Conservation (phyloP, 2,329 filamentous ascomycete genomes). For the Venturia nashicola region DNA sequence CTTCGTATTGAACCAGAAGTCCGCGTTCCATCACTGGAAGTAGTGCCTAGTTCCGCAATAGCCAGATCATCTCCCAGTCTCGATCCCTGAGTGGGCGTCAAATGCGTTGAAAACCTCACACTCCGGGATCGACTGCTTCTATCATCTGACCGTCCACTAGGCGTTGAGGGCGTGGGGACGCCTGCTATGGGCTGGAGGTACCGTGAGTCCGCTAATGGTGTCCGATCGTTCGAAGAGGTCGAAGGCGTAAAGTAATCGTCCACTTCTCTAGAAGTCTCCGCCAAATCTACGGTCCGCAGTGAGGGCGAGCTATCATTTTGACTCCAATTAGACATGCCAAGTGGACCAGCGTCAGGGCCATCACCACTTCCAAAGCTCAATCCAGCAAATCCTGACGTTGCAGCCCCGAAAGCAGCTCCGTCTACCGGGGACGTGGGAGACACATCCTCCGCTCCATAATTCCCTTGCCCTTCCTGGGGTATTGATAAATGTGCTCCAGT, state of each 20-base stretch:
- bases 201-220: slow-evolving; percentile 44
- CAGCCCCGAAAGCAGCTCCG: slow-evolving; percentile 34
- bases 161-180: slow-evolving; percentile 22
- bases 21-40: slow-evolving; percentile 45
- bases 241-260: slow-evolving; percentile 42
- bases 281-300: background rate
- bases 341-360: background rate
- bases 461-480: slow-evolving; percentile 20
- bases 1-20: slow-evolving; percentile 36
- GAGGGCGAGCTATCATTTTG: slow-evolving; percentile 5
- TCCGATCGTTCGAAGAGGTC: slow-evolving; percentile 43
- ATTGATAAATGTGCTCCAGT: slow-evolving; percentile 21
- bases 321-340: slow-evolving; percentile 2
- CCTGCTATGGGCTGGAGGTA: slow-evolving; percentile 46
- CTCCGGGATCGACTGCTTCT: slow-evolving; percentile 41
- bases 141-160: slow-evolving; percentile 32
- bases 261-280: slow-evolving; percentile 33
- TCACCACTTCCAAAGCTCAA: slow-evolving; percentile 29
- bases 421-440: slow-evolving; percentile 30
- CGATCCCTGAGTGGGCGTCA: slow-evolving; percentile 17
- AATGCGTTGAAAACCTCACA: slow-evolving; percentile 37
- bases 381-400: slow-evolving; percentile 33
- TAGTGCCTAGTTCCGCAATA: slow-evolving; percentile 46
- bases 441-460: slow-evolving; percentile 25
- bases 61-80: slow-evolving; percentile 48